Evolutionary conservation across 225 moss, liverwort and hornwort species (phyloP).

Genomic region (Pseudisothecium myosuroides): DNA sequence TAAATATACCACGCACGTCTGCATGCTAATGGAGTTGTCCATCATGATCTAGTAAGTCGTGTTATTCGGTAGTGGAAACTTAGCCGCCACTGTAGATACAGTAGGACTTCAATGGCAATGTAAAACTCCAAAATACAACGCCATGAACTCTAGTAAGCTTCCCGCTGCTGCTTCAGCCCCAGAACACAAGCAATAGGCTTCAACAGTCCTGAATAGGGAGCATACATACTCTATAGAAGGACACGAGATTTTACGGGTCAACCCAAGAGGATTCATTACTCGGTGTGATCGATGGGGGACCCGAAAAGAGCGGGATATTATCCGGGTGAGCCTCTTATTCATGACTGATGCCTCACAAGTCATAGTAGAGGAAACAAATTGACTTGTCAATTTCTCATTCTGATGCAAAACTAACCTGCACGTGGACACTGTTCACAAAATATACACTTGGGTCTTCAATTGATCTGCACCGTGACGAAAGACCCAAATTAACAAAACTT

Average conservation of each 20-base stretch:
- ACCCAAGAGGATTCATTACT: neutral
- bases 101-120: neutral
- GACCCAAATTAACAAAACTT: neutral
- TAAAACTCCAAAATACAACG: neutral
- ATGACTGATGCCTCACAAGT: neutral
- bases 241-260: neutral
- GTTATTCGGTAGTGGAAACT: neutral
- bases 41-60: neutral
- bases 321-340: neutral
- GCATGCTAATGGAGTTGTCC: neutral
- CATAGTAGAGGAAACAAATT: neutral
- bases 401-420: conserved; percentile 39
- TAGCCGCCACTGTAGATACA: neutral
- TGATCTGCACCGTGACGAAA: conserved; percentile 37
- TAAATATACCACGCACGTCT: neutral
- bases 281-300: neutral
- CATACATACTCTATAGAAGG: neutral
- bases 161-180: neutral
- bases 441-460: conserved; percentile 75
- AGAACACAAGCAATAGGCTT: neutral
- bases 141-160: conserved; percentile 25
- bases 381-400: neutral
- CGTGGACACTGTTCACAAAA: conserved; percentile 61
- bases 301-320: neutral
- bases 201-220: neutral